phyloP scores from a whole-genome alignment of 371 early-diverging fungal species.

The Capillidium rhysosporum region DNA sequence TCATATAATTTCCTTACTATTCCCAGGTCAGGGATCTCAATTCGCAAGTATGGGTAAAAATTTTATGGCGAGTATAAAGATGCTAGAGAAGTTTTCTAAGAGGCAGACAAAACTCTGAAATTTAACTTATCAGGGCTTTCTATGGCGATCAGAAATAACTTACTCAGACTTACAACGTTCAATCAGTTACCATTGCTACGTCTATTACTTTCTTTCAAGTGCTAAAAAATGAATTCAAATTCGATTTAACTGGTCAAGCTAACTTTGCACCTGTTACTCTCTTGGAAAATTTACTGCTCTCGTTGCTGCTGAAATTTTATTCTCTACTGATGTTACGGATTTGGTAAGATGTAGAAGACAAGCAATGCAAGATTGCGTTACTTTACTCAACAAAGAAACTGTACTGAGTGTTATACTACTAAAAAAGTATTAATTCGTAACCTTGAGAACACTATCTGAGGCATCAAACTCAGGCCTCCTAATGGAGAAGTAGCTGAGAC shows the following conservation, averaged over 20 bases:
- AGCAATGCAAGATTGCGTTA: constrained; percentile 67
- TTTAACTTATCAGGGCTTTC: constrained; percentile 48
- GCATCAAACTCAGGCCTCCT: constrained; percentile 33
- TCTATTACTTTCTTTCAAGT: constrained; percentile 78
- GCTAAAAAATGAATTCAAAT: constrained; percentile 55
- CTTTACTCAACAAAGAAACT: constrained; percentile 34
- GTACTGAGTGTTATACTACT: constrained; percentile 81
- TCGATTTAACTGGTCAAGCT: constrained; percentile 45
- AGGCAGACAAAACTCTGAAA: constrained; percentile 67
- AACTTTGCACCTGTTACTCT: constrained; percentile 70
- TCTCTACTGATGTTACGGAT: constrained; percentile 57
- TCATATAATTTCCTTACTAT: no score
- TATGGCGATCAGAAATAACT: constrained; percentile 52
- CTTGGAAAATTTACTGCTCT: constrained; percentile 88
- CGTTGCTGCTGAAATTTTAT: constrained; percentile 55
- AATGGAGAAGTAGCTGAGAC: constrained; percentile 50
- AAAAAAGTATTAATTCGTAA: constrained; percentile 44
- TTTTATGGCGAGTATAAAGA: constrained; percentile 52
- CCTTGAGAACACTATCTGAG: constrained; percentile 39
- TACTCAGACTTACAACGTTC: constrained; percentile 74
- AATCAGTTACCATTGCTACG: constrained; percentile 83
- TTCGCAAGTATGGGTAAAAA: constrained; percentile 87
- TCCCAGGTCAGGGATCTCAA: constrained; percentile 66
- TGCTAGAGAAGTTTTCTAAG: constrained; percentile 67
- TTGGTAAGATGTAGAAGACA: constrained; percentile 69